Conservation (phyloP, 2,329 filamentous ascomycete genomes). For the Rhynchosporium agropyri region DNA sequence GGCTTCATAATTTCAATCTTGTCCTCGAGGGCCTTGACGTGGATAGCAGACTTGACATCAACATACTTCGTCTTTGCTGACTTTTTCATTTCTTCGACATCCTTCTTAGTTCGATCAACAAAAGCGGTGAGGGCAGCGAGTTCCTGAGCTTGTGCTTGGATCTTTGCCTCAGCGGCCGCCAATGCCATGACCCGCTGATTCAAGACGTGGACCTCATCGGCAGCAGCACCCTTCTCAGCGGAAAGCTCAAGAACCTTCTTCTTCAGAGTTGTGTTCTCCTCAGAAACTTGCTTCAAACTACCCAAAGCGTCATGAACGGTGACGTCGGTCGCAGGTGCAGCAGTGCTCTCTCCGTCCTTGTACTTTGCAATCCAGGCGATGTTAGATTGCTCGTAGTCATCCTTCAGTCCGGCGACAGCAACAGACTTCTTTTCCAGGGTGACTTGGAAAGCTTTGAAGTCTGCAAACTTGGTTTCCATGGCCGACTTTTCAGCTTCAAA, state of each 20-base stretch:
- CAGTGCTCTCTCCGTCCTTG: background rate
- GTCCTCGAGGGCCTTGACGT: background rate
- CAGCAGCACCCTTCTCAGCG: background rate
- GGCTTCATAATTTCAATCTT: conserved; percentile 11
- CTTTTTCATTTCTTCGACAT: background rate
- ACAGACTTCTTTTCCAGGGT: background rate
- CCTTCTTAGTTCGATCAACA: background rate
- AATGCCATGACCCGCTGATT: background rate
- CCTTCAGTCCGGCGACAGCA: background rate
- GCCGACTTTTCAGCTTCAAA: background rate
- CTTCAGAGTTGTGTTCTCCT: background rate
- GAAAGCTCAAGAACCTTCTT: background rate
- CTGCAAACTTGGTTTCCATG: background rate
- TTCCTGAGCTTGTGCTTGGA: background rate
- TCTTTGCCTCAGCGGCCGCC: background rate
- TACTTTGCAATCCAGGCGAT: background rate
- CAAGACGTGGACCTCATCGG: background rate
- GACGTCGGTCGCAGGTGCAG: background rate
- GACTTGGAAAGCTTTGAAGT: background rate
- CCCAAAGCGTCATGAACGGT: background rate
- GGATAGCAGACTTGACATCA: background rate
- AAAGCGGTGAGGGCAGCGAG: conserved; percentile 2
- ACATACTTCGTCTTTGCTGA: too few species aligned
- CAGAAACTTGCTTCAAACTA: background rate
- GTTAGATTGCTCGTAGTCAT: background rate